Percentiles rank a stretch among this genome's conserved stretches.
These are phyloP conservation scores for Fusarium dimerum DNA, from an alignment of 2,329 filamentous ascomycete genomes.

Conservation along the genomic window DNA sequence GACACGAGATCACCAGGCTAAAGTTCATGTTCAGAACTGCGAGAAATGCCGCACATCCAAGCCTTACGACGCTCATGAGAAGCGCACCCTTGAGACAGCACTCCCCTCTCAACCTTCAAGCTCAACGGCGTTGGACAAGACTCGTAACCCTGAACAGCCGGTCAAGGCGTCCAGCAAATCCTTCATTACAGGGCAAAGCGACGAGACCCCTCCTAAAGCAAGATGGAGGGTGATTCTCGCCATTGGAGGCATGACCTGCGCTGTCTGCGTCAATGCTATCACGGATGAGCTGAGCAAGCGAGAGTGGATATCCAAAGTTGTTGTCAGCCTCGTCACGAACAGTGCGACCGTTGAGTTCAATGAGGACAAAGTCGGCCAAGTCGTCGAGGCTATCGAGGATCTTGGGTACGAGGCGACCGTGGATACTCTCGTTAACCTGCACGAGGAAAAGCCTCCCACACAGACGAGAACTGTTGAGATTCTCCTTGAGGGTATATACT, in stretches of 20 bases:
- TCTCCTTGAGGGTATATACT: conserved; percentile 71
- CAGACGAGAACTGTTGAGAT: conserved; percentile 62
- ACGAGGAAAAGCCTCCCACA: conserved; percentile 40
- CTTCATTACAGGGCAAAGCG: conserved; percentile 27
- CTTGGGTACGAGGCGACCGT: conserved; percentile 67
- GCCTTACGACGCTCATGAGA: no score
- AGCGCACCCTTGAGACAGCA: no score
- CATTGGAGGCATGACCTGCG: conserved; percentile 74
- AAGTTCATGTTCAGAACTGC: no score
- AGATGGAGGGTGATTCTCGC: conserved; percentile 55
- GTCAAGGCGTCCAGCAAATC: conserved; percentile 5
- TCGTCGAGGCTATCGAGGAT: conserved; percentile 55
- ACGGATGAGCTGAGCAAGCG: conserved; percentile 57
- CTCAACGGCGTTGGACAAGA: conserved; percentile 3
- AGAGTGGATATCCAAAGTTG: conserved; percentile 58
- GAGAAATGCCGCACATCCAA: no score
- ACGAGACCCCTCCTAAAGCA: conserved; percentile 7
- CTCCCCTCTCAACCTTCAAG: no score
- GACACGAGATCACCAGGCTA: no score
- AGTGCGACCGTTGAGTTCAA: conserved; percentile 63
- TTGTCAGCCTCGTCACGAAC: conserved; percentile 67
- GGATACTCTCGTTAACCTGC: conserved; percentile 47
- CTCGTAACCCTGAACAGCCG: conserved; percentile 8
- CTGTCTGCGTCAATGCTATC: conserved; percentile 66
- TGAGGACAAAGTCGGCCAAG: conserved; percentile 32